These are phyloP conservation scores for Epichloe sylvatica DNA, from an alignment of 2,329 filamentous ascomycete species.

Conservation along the genomic window DNA sequence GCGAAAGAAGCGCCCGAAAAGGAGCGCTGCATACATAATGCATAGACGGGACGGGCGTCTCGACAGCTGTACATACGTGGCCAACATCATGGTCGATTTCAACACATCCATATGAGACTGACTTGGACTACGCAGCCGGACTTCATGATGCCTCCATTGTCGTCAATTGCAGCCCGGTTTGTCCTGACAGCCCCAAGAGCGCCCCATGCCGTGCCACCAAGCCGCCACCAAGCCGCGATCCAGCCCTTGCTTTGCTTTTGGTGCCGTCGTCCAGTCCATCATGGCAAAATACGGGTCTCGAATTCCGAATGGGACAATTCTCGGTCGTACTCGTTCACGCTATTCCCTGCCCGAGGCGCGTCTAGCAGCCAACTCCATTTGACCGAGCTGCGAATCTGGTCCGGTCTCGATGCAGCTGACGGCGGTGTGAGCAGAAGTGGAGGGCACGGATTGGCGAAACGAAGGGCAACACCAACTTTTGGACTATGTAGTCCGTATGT, in stretches of 20 bases:
- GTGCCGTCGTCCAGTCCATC: background rate
- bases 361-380: slow-evolving; percentile 7
- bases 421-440: no score
- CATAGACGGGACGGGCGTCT: no score
- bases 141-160: background rate
- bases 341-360: slow-evolving; percentile 10
- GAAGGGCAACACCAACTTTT: no score
- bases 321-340: slow-evolving; percentile 21
- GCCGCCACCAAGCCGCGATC: background rate
- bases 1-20: no score
- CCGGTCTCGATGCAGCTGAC: background rate
- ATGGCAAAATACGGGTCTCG: slow-evolving; percentile 4
- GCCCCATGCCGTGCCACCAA: background rate
- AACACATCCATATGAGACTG: background rate
- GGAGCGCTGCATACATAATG: no score
- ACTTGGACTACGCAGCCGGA: background rate
- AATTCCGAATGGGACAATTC: slow-evolving; percentile 17
- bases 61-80: background rate
- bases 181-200: background rate
- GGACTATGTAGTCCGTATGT: no score
- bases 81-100: background rate
- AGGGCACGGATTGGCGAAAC: no score
- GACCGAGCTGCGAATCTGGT: slow-evolving; percentile 8
- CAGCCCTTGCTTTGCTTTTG: background rate
- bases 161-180: background rate